Percentiles rank a stretch among this genome's conserved stretches.
These are phyloP conservation scores for Bretziella fagacearum DNA, from an alignment of 2,329 filamentous ascomycete species.

Conservation along the genomic window DNA sequence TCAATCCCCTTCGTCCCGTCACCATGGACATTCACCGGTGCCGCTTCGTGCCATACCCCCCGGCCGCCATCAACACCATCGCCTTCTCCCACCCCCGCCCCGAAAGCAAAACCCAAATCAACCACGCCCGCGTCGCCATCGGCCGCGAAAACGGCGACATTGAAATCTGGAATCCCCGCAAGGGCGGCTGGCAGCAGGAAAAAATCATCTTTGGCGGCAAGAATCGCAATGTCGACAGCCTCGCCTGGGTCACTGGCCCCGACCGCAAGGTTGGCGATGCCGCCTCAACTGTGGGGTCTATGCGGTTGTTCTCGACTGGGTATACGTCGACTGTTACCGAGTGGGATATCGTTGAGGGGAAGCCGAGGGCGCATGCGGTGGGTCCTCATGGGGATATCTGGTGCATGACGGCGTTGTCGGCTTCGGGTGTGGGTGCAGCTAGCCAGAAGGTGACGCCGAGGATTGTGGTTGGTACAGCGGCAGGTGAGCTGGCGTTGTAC, in stretches of 20 bases:
- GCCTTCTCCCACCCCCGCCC: constrained; percentile 67
- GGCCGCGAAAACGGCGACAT: constrained; percentile 91
- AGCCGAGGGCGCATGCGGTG: constrained; percentile 64
- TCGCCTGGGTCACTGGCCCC: constrained; percentile 81
- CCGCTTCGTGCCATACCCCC: constrained; percentile 84
- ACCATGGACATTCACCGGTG: constrained; percentile 92
- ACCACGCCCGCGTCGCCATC: constrained; percentile 60
- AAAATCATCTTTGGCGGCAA: constrained; percentile 67
- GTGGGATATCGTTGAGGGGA: constrained; percentile 74
- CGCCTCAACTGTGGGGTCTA: constrained; percentile 40
- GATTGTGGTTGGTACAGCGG: constrained; percentile 73
- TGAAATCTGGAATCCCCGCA: constrained; percentile 87
- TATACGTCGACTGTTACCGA: constrained; percentile 86
- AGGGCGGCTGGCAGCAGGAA: constrained; percentile 79
- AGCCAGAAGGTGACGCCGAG: constrained; percentile 16
- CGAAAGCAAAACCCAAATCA: constrained; percentile 30
- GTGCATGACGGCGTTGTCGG: constrained; percentile 50
- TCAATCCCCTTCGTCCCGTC: neutral
- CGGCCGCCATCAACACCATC: constrained; percentile 82
- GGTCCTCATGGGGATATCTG: constrained; percentile 94
- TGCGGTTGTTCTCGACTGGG: constrained; percentile 89
- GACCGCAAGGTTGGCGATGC: constrained; percentile 45
- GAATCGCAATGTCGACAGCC: constrained; percentile 72
- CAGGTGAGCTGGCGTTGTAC: constrained; percentile 75
- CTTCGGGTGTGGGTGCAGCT: constrained; percentile 18